Evolutionary conservation across 176 grass and related monocot genomes (phyloP), one percentile per base, ranked within the genome.

Genomic region (Oryza punctata): DNA sequence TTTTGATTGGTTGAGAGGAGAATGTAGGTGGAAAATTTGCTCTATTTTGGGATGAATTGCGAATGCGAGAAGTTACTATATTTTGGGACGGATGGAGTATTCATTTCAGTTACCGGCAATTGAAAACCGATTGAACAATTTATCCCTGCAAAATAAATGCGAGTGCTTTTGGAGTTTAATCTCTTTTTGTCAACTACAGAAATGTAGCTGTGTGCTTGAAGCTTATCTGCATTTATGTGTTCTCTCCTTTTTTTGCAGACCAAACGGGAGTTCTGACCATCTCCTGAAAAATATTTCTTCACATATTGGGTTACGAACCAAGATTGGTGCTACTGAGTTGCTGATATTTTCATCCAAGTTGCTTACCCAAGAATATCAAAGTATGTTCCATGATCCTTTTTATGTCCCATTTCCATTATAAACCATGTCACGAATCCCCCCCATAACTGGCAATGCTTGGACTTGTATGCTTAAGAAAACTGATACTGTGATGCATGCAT

Each of bases 321-420:
- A 75, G 29, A 68, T 98, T 46, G 88, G 82, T 28, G 64, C 50
- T 29, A 66, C 37, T 21, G 71, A 87, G 46, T 72, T 98, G 70
- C 77, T 83, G 21, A 82, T 94, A 79, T 95, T 91, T 85, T 82
- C 95, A 44, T 98, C 92, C 45, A 70, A 86, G 66, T 67, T 93
- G 78, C 90, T 98, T 69, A 50, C 72, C 9, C 71, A 57, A 72
- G 77, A 89, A 72, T 78, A 67, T 78, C 92, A 91, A 81, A 85
- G 95, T 98, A 89, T 69, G 90, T 81, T 77, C 15, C 44, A 63
- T 72, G 24, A 43, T 77, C 49, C 28, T 46, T 69, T n/a, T 25
- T 18, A 43, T 26, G 15, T 54, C 75, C n/a, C 61, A 16, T 75
- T 85, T 83, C 9, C 24, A 19, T 65, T 76, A 32, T 23, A 66